Conservation (phyloP, 805 yeast species). For the Starmerella roubikii region DNA sequence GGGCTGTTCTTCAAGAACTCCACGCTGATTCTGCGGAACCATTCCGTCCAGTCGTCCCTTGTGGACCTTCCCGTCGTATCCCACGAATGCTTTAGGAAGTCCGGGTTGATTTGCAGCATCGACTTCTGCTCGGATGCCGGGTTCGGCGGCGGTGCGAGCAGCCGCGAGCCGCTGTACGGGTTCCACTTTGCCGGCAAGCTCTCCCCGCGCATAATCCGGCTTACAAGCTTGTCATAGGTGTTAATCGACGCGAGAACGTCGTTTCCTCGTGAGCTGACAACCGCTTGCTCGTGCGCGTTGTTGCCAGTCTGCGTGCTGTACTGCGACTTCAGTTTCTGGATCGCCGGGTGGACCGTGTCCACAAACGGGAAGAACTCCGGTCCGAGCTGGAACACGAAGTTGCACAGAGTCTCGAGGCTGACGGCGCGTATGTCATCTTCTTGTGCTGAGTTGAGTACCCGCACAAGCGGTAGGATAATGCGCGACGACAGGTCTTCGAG, state of each 20-base stretch:
- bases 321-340: conserved; percentile 12
- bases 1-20: conserved; percentile 86
- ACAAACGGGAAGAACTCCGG: conserved; percentile 73
- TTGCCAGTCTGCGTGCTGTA: conserved; percentile 4
- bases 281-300: conserved; percentile 33
- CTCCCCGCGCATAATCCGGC: conserved; percentile 66
- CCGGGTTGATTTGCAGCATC: conserved; percentile 58
- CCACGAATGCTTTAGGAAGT: conserved; percentile 68
- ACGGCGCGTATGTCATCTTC: conserved; percentile 47
- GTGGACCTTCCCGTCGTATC: conserved; percentile 80
- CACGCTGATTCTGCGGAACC: conserved; percentile 79
- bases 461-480: conserved; percentile 69
- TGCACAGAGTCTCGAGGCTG: conserved; percentile 60
- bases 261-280: conserved; percentile 51
- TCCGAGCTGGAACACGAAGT: conserved; percentile 69
- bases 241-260: conserved; percentile 43
- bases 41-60: conserved; percentile 94
- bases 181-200: conserved; percentile 68
- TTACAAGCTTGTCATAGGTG: conserved; percentile 68
- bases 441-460: conserved; percentile 42
- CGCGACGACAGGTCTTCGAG: conserved; percentile 81
- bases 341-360: conserved; percentile 20
- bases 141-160: conserved; percentile 25
- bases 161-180: conserved; percentile 36
- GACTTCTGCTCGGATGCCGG: conserved; percentile 52